Percentiles rank a stretch among this genome's conserved stretches.
These are phyloP conservation scores for Plenodomus biglobosus DNA, from an alignment of 2,329 filamentous ascomycete genomes.

Conservation along the genomic window DNA sequence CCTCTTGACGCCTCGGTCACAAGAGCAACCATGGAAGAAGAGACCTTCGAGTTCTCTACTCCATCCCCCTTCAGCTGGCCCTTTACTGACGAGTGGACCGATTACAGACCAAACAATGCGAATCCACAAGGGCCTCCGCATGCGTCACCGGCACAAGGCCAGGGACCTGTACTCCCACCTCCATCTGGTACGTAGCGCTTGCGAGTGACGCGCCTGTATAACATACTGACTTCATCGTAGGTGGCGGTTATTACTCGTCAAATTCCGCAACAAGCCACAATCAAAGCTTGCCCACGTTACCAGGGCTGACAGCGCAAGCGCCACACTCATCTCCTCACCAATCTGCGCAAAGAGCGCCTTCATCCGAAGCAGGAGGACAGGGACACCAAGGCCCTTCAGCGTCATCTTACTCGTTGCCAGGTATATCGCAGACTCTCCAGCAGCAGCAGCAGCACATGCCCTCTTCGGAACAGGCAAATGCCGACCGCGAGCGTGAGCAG, in stretches of 20 bases:
- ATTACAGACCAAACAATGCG: slow-evolving; percentile 35
- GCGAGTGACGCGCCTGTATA: slow-evolving; percentile 8
- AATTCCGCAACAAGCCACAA: slow-evolving; percentile 39
- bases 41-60: slow-evolving; percentile 13
- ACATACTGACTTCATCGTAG: slow-evolving; percentile 24
- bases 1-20: slow-evolving; percentile 4
- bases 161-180: slow-evolving; percentile 43
- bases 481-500: slow-evolving; percentile 52
- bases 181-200: slow-evolving; percentile 40
- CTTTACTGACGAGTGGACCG: slow-evolving; percentile 19
- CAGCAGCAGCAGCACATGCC: slow-evolving; percentile 41
- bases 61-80: slow-evolving; percentile 12
- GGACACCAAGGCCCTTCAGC: slow-evolving; percentile 38
- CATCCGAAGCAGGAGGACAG: slow-evolving; percentile 43
- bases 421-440: slow-evolving; percentile 48
- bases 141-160: slow-evolving; percentile 40
- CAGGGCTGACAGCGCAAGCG: slow-evolving; percentile 49
- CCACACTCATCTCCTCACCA: slow-evolving; percentile 48
- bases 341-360: slow-evolving; percentile 38
- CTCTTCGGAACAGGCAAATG: slow-evolving; percentile 36
- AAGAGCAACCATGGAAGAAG: slow-evolving; percentile 19
- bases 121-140: slow-evolving; percentile 38
- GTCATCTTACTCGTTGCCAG: slow-evolving; percentile 48
- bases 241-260: slow-evolving; percentile 46
- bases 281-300: slow-evolving; percentile 50